Conservation (phyloP, 345 rosid genomes). For the Durio zibethinus region DNA sequence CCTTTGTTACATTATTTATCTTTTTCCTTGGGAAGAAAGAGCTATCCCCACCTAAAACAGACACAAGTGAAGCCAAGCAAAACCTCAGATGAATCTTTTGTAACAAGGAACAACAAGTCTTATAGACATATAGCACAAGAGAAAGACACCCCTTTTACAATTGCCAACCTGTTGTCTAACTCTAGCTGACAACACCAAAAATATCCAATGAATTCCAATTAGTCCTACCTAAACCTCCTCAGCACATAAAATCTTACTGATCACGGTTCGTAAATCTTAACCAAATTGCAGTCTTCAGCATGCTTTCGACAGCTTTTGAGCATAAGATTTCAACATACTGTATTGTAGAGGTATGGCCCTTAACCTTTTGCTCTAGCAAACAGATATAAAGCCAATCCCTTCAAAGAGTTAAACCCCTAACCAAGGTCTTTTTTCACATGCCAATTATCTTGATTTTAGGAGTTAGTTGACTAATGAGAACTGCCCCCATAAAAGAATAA, state of each 20-base stretch:
- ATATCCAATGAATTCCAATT: neutral
- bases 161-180: neutral
- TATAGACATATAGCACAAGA: neutral
- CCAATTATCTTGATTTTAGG: neutral
- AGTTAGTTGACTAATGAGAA: neutral
- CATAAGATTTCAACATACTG: neutral
- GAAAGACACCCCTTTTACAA: neutral
- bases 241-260: neutral
- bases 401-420: neutral
- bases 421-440: neutral
- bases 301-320: neutral
- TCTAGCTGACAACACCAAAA: neutral
- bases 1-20: neutral
- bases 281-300: neutral
- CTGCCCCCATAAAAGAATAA: neutral
- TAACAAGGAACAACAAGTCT: neutral
- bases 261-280: too few relatives aligned
- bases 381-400: neutral
- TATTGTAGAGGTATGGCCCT: neutral
- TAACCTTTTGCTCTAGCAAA: neutral
- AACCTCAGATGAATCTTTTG: neutral
- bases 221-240: neutral
- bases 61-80: neutral
- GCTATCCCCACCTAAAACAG: neutral
- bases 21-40: neutral